A percentile compares a stretch with the other conserved stretches of the same genome.
Conservation (phyloP, 805 yeast genomes). For the Wickerhamomyces chambardii region DNA sequence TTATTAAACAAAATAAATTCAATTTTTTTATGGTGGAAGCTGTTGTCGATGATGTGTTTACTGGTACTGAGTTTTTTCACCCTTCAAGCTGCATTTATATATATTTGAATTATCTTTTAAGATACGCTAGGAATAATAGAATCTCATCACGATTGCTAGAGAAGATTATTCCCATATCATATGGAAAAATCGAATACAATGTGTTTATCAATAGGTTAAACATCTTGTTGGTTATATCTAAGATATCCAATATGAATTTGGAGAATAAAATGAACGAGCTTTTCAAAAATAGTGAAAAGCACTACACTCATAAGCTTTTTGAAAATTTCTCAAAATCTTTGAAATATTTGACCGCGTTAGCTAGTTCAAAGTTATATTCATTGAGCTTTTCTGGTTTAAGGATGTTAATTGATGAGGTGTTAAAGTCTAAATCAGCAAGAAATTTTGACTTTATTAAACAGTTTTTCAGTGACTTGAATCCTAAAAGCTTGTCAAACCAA, state of each 20-base stretch:
- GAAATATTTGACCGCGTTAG: background rate
- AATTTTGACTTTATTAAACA: too few relatives aligned
- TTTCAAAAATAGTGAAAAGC: constrained; percentile 2
- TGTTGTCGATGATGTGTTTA: constrained; percentile 2
- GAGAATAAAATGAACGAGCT: constrained; percentile 9
- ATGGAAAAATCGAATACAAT: constrained; percentile 2
- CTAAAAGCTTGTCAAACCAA: background rate
- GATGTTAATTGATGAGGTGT: too few relatives aligned
- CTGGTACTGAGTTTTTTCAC: constrained; percentile 3
- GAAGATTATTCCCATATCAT: constrained; percentile 13
- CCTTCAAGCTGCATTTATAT: constrained; percentile 5
- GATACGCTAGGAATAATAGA: constrained; percentile 1
- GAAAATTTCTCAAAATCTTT: constrained; percentile 5
- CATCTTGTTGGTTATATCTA: constrained; percentile 8
- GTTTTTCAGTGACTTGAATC: background rate
- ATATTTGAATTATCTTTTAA: constrained; percentile 10
- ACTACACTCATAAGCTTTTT: constrained; percentile 1
- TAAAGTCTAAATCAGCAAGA: too few relatives aligned
- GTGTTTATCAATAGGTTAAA: constrained; percentile 15
- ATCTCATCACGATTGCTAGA: constrained; percentile 12
- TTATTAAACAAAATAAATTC: constrained; percentile 12
- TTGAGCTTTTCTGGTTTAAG: background rate
- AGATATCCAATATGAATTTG: constrained; percentile 8
- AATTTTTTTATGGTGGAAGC: constrained; percentile 9
- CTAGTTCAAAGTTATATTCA: background rate